These are phyloP conservation scores for Bruguiera sexangula DNA, from an alignment of 345 rosid genomes.

Conservation along the genomic window DNA sequence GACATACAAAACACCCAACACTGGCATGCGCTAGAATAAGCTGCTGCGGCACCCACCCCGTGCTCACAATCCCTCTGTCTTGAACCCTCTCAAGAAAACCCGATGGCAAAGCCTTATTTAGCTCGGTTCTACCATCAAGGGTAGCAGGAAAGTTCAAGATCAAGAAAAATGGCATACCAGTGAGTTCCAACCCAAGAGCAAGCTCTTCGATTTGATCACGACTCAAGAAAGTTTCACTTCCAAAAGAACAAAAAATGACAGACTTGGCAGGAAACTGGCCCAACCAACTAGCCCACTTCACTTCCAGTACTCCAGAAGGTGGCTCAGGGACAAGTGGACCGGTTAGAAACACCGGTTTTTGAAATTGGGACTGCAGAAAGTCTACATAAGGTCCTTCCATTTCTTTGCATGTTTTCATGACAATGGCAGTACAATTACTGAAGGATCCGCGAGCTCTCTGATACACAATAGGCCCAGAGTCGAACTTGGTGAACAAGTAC, in stretches of 20 bases:
- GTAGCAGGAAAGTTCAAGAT: constrained; percentile 26
- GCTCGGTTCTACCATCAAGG: background rate
- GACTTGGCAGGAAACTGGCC: constrained; percentile 22
- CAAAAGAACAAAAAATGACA: constrained; percentile 32
- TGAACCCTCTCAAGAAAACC: constrained; percentile 27
- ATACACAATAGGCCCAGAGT: constrained; percentile 8
- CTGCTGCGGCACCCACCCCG: constrained; percentile 37
- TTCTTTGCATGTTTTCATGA: constrained; percentile 26
- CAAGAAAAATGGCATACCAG: constrained; percentile 33
- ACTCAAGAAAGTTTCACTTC: constrained; percentile 33
- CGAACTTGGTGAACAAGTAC: constrained; percentile 17
- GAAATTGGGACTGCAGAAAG: constrained; percentile 11
- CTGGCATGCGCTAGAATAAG: constrained; percentile 25
- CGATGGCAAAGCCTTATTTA: constrained; percentile 21
- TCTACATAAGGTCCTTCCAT: constrained; percentile 33
- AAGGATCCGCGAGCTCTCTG: background rate
- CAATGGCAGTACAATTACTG: constrained; percentile 1
- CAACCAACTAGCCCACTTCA: constrained; percentile 33
- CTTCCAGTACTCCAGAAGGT: constrained; percentile 24
- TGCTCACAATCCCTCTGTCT: constrained; percentile 25
- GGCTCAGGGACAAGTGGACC: constrained; percentile 35
- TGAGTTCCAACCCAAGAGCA: constrained; percentile 31
- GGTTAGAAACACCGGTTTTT: constrained; percentile 23
- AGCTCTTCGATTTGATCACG: constrained; percentile 26
- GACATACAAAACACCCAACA: constrained; percentile 31